Evolutionary conservation across 164 flowering plant genomes (phyloP).

Genomic region (Sextonia rubra): DNA sequence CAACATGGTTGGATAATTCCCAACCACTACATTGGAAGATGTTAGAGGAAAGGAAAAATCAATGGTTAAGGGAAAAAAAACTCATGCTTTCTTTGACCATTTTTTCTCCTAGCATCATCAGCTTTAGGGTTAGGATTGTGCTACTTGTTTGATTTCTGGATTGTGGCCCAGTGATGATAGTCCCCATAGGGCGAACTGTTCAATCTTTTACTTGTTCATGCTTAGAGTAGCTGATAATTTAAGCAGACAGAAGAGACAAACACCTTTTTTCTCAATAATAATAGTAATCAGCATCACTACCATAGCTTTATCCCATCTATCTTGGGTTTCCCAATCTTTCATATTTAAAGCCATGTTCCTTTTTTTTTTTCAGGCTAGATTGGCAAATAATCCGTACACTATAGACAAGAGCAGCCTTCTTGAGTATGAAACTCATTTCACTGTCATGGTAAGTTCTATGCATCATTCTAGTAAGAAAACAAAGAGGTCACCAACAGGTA

Average conservation of each 20-base stretch:
- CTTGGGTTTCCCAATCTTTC: too few relatives aligned
- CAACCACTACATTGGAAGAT: background rate
- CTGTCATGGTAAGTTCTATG: constrained; percentile 78
- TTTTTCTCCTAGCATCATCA: background rate
- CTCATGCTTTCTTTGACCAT: background rate
- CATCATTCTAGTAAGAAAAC: background rate
- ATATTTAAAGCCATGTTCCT: too few relatives aligned
- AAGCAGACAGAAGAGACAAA: background rate
- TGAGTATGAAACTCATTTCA: constrained; percentile 97
- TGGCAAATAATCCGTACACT: constrained; percentile 84
- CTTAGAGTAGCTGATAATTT: background rate
- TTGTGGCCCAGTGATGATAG: background rate
- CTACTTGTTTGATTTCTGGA: background rate
- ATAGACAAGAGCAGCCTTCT: constrained; percentile 67
- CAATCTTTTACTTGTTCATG: background rate
- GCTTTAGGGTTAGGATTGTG: background rate
- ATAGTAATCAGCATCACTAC: too few relatives aligned
- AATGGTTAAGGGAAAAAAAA: background rate
- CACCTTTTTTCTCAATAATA: background rate
- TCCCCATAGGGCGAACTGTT: background rate
- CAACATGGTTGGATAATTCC: background rate
- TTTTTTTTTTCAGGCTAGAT: constrained; percentile 58
- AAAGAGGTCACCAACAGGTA: background rate
- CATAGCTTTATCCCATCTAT: too few relatives aligned
- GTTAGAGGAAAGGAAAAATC: too few relatives aligned